Evolutionary conservation across 768 basidiomycete species (phyloP).

Genomic region (Xerocomus potaroensis): DNA sequence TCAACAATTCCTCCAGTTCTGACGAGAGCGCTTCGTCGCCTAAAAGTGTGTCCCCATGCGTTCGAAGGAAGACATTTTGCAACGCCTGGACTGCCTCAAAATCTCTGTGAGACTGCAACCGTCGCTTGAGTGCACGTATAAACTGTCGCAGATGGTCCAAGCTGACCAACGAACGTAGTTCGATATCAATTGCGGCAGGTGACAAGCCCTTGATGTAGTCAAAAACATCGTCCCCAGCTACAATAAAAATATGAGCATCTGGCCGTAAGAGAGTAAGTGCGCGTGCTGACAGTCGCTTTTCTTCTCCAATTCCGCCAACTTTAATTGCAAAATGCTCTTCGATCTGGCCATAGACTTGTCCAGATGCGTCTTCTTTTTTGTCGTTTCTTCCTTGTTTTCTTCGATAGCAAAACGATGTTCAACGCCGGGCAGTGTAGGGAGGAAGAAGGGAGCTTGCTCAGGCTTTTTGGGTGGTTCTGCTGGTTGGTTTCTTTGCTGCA

Average conservation of each 20-base stretch:
- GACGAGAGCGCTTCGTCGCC: slow-evolving; percentile 60
- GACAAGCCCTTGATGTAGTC: slow-evolving; percentile 78
- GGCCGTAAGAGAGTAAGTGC: not conserved
- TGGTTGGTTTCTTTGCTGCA: slow-evolving; percentile 91
- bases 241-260: slow-evolving; percentile 3
- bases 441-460: slow-evolving; percentile 95
- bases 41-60: slow-evolving; percentile 80
- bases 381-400: slow-evolving; percentile 35
- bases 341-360: slow-evolving; percentile 47
- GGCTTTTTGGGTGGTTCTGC: slow-evolving; percentile 93
- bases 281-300: slow-evolving; percentile 65
- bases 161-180: slow-evolving; percentile 73
- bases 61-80: slow-evolving; percentile 75
- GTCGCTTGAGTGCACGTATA: slow-evolving; percentile 64
- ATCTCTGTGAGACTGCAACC: slow-evolving; percentile 77
- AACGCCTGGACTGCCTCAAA: slow-evolving; percentile 95
- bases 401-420: slow-evolving; percentile 74
- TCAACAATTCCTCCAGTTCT: slow-evolving; percentile 54
- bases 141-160: slow-evolving; percentile 64
- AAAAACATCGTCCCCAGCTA: slow-evolving; percentile 80
- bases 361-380: slow-evolving; percentile 45
- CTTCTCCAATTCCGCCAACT: slow-evolving; percentile 50
- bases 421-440: slow-evolving; percentile 87
- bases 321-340: slow-evolving; percentile 69
- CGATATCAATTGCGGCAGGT: slow-evolving; percentile 88